Conservation (phyloP, 2,329 filamentous ascomycete genomes). For the Fusarium odoratissimum region DNA sequence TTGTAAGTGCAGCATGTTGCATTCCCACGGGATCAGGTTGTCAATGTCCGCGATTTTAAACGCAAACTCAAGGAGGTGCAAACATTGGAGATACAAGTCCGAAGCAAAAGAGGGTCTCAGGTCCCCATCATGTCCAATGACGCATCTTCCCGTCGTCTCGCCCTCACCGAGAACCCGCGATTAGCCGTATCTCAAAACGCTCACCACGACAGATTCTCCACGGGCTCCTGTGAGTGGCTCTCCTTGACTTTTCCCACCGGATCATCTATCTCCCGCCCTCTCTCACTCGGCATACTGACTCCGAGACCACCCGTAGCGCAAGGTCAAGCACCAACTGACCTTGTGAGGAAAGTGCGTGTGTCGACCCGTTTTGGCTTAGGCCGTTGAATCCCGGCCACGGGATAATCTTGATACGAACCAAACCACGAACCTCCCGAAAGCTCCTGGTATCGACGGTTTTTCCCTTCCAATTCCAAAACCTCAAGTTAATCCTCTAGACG, state of each 20-base stretch:
- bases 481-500: conserved; percentile 31
- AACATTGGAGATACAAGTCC: conserved; percentile 36
- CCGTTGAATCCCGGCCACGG: conserved; percentile 43
- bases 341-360: conserved; percentile 22
- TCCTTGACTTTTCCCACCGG: conserved; percentile 8
- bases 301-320: conserved; percentile 47
- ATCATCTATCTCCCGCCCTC: conserved; percentile 39
- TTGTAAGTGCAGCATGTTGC: background rate
- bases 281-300: conserved; percentile 41
- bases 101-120: conserved; percentile 18
- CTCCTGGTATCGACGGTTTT: conserved; percentile 46
- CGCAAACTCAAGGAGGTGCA: conserved; percentile 12
- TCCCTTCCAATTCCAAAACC: conserved; percentile 35
- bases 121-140: conserved; percentile 31
- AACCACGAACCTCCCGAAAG: conserved; percentile 44
- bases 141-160: conserved; percentile 32
- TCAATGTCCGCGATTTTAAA: conserved; percentile 35
- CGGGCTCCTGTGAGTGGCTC: conserved; percentile 28
- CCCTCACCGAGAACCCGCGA: conserved; percentile 44
- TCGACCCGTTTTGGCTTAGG: conserved; percentile 42
- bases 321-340: conserved; percentile 28
- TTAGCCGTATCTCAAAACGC: conserved; percentile 40
- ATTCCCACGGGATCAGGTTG: conserved; percentile 22
- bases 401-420: conserved; percentile 47
- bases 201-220: conserved; percentile 12